Evolutionary conservation across 2,329 filamentous ascomycete species (phyloP).

Genomic region (Leptodontidium sp.): DNA sequence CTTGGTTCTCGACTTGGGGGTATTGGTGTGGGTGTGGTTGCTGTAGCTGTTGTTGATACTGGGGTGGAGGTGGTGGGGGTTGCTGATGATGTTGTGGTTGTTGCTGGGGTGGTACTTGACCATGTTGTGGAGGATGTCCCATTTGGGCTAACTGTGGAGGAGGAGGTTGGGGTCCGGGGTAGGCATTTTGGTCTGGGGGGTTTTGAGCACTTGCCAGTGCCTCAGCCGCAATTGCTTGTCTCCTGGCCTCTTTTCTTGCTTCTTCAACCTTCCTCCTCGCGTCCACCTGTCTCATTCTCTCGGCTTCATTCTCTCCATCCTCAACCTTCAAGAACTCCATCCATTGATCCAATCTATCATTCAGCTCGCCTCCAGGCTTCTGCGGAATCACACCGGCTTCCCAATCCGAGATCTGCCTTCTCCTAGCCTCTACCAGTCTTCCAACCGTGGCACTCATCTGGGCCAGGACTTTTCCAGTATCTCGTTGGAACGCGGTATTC

Average conservation of each 20-base stretch:
- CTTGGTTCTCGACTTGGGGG: slow-evolving; percentile 26
- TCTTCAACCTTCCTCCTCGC: slow-evolving; percentile 45
- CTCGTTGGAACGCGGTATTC: slow-evolving; percentile 43
- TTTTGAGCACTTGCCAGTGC: slow-evolving; percentile 33
- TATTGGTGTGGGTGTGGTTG: slow-evolving; percentile 26
- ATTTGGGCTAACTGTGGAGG: slow-evolving; percentile 24
- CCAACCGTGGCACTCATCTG: slow-evolving; percentile 48
- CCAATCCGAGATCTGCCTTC: slow-evolving; percentile 46
- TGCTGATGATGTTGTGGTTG: slow-evolving; percentile 29
- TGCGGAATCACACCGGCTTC: slow-evolving; percentile 44
- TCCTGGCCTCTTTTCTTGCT: slow-evolving; percentile 44
- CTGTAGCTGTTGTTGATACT: slow-evolving; percentile 30
- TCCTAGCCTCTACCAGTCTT: slow-evolving; percentile 44
- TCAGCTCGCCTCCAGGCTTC: slow-evolving; percentile 45
- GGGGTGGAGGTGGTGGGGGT: slow-evolving; percentile 25
- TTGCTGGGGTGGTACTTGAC: slow-evolving; percentile 13
- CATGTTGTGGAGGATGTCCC: slow-evolving; percentile 28
- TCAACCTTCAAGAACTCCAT: slow-evolving; percentile 47
- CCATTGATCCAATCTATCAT: slow-evolving; percentile 45
- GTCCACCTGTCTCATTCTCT: slow-evolving; percentile 47
- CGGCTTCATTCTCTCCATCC: slow-evolving; percentile 45
- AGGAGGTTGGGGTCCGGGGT: slow-evolving; percentile 28
- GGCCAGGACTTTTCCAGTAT: slow-evolving; percentile 45
- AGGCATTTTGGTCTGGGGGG: slow-evolving; percentile 31
- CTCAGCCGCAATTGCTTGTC: slow-evolving; percentile 45